phyloP scores from a whole-genome alignment of 257 asterid species.

The Solanum sitiens region DNA sequence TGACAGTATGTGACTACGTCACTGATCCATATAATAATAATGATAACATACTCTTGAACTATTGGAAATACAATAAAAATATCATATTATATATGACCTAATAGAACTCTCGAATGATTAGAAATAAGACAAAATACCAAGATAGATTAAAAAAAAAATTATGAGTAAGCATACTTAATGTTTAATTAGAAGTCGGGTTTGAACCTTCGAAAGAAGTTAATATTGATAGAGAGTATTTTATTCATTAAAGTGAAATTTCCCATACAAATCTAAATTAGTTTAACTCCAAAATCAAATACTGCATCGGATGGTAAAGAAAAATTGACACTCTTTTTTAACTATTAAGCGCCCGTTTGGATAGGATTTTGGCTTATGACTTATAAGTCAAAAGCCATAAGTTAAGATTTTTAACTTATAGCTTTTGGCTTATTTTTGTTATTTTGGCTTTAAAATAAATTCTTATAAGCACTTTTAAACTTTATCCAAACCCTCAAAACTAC shows the following conservation, averaged over 20 bases:
- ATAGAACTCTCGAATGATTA: too few relatives aligned
- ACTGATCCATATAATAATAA: too few relatives aligned
- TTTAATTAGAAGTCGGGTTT: too few relatives aligned
- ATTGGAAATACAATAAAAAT: background rate
- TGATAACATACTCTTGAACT: background rate
- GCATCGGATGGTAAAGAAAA: background rate
- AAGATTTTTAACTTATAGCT: too few relatives aligned
- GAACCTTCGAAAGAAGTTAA: background rate
- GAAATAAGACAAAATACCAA: background rate
- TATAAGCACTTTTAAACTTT: too few relatives aligned
- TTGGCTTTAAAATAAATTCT: too few relatives aligned
- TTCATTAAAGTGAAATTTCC: background rate
- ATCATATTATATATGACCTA: background rate
- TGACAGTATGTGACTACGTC: too few relatives aligned
- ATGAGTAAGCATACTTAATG: background rate
- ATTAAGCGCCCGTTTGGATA: too few relatives aligned
- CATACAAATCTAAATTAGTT: accelerated
- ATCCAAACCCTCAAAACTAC: too few relatives aligned
- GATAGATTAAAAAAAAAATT: background rate
- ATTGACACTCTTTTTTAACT: background rate
- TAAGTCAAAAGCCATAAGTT: too few relatives aligned
- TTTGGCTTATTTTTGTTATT: too few relatives aligned
- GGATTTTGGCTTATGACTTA: too few relatives aligned
- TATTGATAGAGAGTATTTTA: background rate
- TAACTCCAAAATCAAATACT: background rate